Evolutionary conservation across 2,329 filamentous ascomycete genomes (phyloP), one percentile per base, ranked within the genome.

Genomic region (Cytospora leucostoma): DNA sequence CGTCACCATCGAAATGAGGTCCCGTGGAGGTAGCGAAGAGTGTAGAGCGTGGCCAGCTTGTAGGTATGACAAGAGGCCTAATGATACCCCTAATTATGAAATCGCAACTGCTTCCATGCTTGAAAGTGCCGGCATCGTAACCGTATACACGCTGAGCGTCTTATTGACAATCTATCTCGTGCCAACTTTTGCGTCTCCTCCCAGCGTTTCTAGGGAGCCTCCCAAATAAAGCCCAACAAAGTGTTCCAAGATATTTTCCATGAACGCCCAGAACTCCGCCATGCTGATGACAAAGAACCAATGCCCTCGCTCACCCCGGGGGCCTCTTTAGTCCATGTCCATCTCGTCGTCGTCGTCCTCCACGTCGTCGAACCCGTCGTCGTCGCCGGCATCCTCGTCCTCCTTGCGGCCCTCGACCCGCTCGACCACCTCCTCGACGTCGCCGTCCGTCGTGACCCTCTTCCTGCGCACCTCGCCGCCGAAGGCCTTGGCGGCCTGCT

Each of bases 271-370:
- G 62, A 65, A 67, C 65, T 58, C 60, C 66, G 38, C 61, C 56
- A 60, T 58, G 44, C 57, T 61, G 51, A 54, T 37, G 44, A 55
- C 53, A 56, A 56, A 54, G 21, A 12, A 19, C 44, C 44, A n/a
- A n/a, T 51, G 59, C 59, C 47, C 33, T 51, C 54, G 40, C n/a
- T 38, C 21, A 33, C 17, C 19, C 35, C 6, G 11, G 13, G 4
- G 34, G 15, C 10, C 68, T 71, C 40, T 78, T 78, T 75, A 76
- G 69, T 80, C 77, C 69, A 77, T 74, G 63, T 80, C 78, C 75
- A 80, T 78, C 15, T 72, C 44, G 76, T 75, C 74, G 17, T 72
- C 74, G 32, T 76, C 78, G 53, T 66, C 71, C 15, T 60, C 72
- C 33, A 70, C 72, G 51, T 74, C 68, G 55, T 69, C 69, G 34